Conservation (phyloP, 176 grass and related monocot species). For the Oryza longistaminata region DNA sequence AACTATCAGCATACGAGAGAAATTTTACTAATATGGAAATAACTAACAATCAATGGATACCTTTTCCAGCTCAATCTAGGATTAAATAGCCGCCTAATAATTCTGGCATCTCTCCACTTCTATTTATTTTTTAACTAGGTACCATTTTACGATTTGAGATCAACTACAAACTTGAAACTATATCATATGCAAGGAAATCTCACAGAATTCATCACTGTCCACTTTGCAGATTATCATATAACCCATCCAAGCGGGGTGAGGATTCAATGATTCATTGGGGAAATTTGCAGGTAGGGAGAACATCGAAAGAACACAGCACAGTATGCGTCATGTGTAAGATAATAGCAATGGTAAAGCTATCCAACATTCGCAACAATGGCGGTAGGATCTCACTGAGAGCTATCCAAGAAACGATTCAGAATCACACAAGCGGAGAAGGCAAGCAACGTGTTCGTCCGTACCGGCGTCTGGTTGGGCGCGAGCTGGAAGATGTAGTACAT, state of each 20-base stretch:
- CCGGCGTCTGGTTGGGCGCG: slow-evolving; percentile 82
- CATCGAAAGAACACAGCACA: not conserved
- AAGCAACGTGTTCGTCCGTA: slow-evolving; percentile 32
- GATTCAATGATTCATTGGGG: not conserved
- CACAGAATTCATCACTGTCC: not conserved
- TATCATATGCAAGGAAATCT: not conserved
- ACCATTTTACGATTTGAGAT: not conserved
- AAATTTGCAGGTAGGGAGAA: not conserved
- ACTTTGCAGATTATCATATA: not conserved
- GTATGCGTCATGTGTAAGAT: not conserved
- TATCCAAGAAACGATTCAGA: not conserved
- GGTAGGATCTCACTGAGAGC: not conserved
- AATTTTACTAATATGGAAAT: not conserved
- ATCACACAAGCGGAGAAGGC: not conserved
- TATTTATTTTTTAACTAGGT: no score
- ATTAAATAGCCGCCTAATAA: not conserved
- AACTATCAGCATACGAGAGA: not conserved
- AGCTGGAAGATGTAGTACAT: slow-evolving; percentile 87
- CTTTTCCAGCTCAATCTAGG: not conserved
- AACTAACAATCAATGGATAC: not conserved
- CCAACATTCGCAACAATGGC: not conserved
- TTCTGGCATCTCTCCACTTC: not conserved
- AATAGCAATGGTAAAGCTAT: not conserved
- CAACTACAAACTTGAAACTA: not conserved
- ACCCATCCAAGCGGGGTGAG: not conserved